Evolutionary conservation across 495 filamentous ascomycete genomes (phyloP), one percentile per base, ranked within the genome.

Genomic region (Penicillium diatomitis): DNA sequence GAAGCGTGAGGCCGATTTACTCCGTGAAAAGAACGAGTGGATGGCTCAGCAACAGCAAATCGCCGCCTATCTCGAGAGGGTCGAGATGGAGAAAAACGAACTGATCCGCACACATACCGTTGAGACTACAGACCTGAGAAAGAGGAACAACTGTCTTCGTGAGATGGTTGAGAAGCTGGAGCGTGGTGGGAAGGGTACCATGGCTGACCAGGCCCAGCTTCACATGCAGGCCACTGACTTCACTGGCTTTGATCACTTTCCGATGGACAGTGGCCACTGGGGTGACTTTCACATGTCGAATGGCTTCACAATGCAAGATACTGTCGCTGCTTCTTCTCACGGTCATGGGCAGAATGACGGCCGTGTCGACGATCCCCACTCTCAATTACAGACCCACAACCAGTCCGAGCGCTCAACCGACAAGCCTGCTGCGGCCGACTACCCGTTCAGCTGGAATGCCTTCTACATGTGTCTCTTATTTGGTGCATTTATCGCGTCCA

Each of bases 401-500:
- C 41, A 43, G 8, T n/a, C 41, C 30, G 63, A 69, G 30, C 74
- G 72, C 52, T 67, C 78, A 46, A 32, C 41, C n/a, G 41, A 44
- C 30, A 44, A 44, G 41, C 41, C 29, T 11, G 5, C 50, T 6
- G 49, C 41, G 30, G 33, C 76, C 62, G 75, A 75, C 51, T 67
- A 76, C 47, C 70, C 75, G 34, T 75, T 83, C 65, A 68, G 70
- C 66, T 75, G 78, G 67, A 81, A 81, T 34, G 64, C 76, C 31
- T 76, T 82, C 59, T 75, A 74, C 57, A 80, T 81, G 90, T 87
- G 96, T 56, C 87, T 98, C 51, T 86, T 98, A 49, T 90, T 95
- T 60, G 92, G 92, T 57, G 92, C 92, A 44, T 96, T 95, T 65
- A 89, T 97, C 52, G 89, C 91, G 46, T 96, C 90, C 40, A 95